Base-by-base conservation (phyloP, 169 alveolate genomes). In the Eimeria tenella region DNA sequence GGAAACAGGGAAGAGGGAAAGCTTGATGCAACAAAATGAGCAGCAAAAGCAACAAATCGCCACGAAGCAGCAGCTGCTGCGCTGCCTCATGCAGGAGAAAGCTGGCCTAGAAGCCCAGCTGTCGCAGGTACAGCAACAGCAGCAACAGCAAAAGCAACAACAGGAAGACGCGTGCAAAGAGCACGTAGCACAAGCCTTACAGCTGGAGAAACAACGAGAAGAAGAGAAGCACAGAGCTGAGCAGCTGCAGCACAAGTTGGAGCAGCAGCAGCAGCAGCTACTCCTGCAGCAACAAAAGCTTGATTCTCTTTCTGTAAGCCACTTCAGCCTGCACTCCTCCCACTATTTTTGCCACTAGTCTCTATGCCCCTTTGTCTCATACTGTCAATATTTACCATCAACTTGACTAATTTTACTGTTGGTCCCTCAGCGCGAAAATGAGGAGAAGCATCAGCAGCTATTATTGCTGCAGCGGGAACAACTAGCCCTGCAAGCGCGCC, bases 51-150 rank as follows among this genome's bases (percentile, higher is more conserved):
- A 79, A 68, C 73, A 79, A 56, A 52, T 79, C 25, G 52, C 88
- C 73, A 79, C 70, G 6, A 79, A 79, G 71, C 88, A 79, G 88
- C 88, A 79, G 88, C 88, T 79, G 55, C 88, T 79, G 88, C 88
- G 88, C 73, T 79, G 88, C 21, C 70, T 79, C 21, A 79, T 79
- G 88, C 88, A 79, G 19, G 88, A 79, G 70, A 79, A 79, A 52
- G 88, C 88, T 10, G 88, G 70, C 55, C 73, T 79, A 21, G 88
- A 79, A 50, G 88, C 73, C n/a, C 88, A 79, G 71, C 73, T 79
- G 21, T 79, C 73, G 13, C 73, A 79, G 10, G 70, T 53, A 8
- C 88, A 79, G 70, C 88, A 79, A 23, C 73, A 79, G 53, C 88
- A 79, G 88, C 73, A 79, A 42, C 53, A 79, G 25, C 88, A 79